These are phyloP conservation scores for Macrotyloma uniflorum DNA, from an alignment of 306 rosid species.

Conservation along the genomic window DNA sequence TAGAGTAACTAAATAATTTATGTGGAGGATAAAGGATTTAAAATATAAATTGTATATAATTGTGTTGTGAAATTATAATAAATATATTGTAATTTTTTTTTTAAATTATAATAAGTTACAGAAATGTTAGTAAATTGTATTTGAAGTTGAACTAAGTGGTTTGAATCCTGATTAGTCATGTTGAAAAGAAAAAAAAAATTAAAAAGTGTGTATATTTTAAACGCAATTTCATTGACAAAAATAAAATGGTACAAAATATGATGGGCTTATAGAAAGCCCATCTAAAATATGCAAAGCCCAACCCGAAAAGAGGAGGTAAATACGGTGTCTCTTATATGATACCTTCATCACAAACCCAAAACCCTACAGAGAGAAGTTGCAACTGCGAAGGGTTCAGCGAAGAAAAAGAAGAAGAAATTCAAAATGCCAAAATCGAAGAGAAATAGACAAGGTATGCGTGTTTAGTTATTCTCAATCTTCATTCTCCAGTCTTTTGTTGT, in stretches of 20 bases:
- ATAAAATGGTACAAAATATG: not conserved
- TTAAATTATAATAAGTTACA: too few species aligned
- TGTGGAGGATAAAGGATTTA: too few species aligned
- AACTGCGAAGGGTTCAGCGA: not conserved
- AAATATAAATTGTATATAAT: too few species aligned
- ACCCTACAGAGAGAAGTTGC: constrained; percentile 15
- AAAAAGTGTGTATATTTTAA: too few species aligned
- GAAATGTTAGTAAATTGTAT: too few species aligned
- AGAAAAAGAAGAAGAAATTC: not conserved
- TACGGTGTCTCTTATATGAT: not conserved
- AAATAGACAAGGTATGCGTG: constrained; percentile 53
- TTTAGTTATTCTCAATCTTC: not conserved
- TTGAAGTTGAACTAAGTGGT: too few species aligned
- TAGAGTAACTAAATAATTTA: too few species aligned
- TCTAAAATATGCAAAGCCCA: not conserved
- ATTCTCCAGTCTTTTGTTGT: not conserved
- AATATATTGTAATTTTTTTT: too few species aligned
- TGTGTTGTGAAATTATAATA: too few species aligned
- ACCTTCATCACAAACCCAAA: not conserved
- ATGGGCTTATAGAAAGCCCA: not conserved
- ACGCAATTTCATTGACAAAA: too few species aligned
- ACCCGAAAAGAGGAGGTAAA: not conserved
- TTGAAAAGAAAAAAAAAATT: too few species aligned
- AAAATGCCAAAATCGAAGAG: constrained; percentile 80
- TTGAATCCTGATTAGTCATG: too few species aligned